Percentiles rank a stretch among this genome's conserved stretches.
phyloP scores from a whole-genome alignment of 108 stramenopile species.

The Stephanodiscus triporus region DNA sequence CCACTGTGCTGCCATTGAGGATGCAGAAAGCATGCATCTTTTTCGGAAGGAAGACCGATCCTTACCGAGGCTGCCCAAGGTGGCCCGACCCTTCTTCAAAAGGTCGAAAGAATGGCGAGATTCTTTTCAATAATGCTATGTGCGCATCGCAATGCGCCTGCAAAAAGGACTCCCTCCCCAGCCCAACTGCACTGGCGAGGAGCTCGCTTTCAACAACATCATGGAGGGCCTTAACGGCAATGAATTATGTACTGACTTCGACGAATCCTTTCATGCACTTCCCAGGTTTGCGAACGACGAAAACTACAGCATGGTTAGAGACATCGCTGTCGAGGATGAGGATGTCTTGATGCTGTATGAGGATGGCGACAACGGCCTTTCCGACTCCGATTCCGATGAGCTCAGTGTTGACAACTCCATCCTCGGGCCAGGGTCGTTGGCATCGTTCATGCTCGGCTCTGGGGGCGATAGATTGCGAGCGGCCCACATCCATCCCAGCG shows the following conservation, averaged over 20 bases:
- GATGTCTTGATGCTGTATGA: slow-evolving; percentile 6
- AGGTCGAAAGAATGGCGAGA: slow-evolving; percentile 5
- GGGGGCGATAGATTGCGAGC: background rate
- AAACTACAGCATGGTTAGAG: background rate
- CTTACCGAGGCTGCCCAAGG: background rate
- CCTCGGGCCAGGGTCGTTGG: background rate
- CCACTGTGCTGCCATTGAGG: background rate
- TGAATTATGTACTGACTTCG: background rate
- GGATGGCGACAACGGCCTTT: background rate
- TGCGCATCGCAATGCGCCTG: slow-evolving; percentile 2
- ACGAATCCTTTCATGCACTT: background rate
- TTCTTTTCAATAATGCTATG: background rate
- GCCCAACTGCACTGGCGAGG: slow-evolving; percentile 1
- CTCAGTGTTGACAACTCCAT: background rate
- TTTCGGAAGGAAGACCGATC: background rate
- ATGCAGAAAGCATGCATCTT: background rate
- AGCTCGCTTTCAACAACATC: background rate
- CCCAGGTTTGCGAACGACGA: background rate
- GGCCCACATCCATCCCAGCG: background rate
- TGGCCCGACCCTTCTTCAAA: slow-evolving; percentile 7
- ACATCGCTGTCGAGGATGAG: background rate
- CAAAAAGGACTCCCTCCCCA: slow-evolving; percentile 4
- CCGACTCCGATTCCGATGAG: background rate
- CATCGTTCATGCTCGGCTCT: background rate
- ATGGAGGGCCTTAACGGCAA: background rate